phyloP scores from a whole-genome alignment of 2,329 filamentous ascomycete genomes.

The Pseudogymnoascus sp. region DNA sequence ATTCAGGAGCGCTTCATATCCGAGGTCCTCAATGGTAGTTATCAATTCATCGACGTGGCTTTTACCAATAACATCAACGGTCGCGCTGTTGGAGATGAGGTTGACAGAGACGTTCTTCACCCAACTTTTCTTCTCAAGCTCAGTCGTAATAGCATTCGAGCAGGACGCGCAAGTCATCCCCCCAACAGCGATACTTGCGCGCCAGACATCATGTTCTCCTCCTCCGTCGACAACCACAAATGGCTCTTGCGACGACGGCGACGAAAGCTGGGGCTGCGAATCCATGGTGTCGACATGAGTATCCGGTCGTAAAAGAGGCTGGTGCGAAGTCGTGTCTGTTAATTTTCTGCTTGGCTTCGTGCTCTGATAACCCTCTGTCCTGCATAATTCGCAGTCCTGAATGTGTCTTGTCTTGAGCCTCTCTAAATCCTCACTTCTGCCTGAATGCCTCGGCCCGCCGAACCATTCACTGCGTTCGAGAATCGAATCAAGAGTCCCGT shows the following conservation, averaged over 20 bases:
- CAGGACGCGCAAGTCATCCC: slow-evolving; percentile 55
- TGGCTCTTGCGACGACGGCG: slow-evolving; percentile 11
- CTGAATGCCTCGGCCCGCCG: slow-evolving; percentile 9
- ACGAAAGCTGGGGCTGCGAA: not conserved
- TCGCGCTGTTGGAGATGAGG: slow-evolving; percentile 46
- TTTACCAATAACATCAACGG: slow-evolving; percentile 38
- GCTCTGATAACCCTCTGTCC: slow-evolving; percentile 1
- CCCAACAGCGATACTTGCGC: slow-evolving; percentile 43
- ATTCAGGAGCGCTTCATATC: slow-evolving; percentile 58
- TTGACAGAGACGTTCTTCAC: slow-evolving; percentile 44
- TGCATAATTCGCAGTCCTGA: not conserved
- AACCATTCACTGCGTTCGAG: slow-evolving; percentile 1
- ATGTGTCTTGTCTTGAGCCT: slow-evolving; percentile 5
- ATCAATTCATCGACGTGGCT: slow-evolving; percentile 38
- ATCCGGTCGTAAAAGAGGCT: not conserved
- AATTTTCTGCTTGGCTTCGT: not conserved
- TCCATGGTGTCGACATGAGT: not conserved
- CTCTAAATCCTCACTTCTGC: not conserved
- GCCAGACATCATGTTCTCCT: slow-evolving; percentile 35
- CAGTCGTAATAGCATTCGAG: slow-evolving; percentile 40
- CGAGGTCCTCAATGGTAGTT: slow-evolving; percentile 51
- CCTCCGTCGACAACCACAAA: slow-evolving; percentile 32
- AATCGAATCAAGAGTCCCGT: slow-evolving; percentile 7
- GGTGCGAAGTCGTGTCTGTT: not conserved
- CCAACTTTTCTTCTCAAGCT: slow-evolving; percentile 39